Conservation (phyloP, 2,329 filamentous ascomycete species). For the Paraphoma sp. region DNA sequence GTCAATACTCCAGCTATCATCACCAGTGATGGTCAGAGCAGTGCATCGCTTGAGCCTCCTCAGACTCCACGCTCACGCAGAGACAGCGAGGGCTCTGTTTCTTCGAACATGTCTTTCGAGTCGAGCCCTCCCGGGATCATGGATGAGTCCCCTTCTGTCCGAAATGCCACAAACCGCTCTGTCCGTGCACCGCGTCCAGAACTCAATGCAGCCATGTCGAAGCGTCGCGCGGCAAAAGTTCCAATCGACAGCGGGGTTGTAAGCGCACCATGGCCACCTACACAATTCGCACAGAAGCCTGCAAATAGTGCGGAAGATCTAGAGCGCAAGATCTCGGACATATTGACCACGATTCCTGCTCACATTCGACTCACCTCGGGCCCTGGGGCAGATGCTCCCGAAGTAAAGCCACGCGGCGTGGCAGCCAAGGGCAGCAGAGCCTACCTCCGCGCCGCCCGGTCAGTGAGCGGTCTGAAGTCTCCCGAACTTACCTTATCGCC, state of each 20-base stretch:
- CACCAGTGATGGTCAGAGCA: constrained; percentile 21
- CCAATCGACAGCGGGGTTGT: constrained; percentile 48
- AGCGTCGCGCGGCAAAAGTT: constrained; percentile 40
- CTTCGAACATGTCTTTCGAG: constrained; percentile 37
- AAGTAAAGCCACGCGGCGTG: constrained; percentile 38
- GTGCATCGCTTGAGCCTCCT: constrained; percentile 22
- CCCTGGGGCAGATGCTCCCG: constrained; percentile 36
- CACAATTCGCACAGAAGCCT: constrained; percentile 39
- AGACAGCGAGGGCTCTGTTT: constrained; percentile 37
- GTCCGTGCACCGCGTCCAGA: constrained; percentile 44
- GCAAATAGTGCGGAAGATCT: constrained; percentile 63
- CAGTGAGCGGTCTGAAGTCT: constrained; percentile 40
- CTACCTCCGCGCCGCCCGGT: constrained; percentile 42
- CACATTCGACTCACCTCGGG: constrained; percentile 72
- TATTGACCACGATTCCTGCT: constrained; percentile 78
- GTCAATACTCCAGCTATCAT: constrained; percentile 27
- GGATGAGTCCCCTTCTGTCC: constrained; percentile 47
- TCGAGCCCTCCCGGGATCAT: constrained; percentile 39
- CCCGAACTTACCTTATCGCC: constrained; percentile 48
- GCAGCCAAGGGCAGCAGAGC: constrained; percentile 36
- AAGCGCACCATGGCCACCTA: constrained; percentile 43
- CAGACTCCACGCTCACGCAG: constrained; percentile 42
- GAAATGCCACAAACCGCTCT: constrained; percentile 32
- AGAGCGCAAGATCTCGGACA: constrained; percentile 79
- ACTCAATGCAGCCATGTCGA: constrained; percentile 53